These are phyloP conservation scores for Bryoglossum gracile DNA, from an alignment of 495 filamentous ascomycete species.

Conservation along the genomic window DNA sequence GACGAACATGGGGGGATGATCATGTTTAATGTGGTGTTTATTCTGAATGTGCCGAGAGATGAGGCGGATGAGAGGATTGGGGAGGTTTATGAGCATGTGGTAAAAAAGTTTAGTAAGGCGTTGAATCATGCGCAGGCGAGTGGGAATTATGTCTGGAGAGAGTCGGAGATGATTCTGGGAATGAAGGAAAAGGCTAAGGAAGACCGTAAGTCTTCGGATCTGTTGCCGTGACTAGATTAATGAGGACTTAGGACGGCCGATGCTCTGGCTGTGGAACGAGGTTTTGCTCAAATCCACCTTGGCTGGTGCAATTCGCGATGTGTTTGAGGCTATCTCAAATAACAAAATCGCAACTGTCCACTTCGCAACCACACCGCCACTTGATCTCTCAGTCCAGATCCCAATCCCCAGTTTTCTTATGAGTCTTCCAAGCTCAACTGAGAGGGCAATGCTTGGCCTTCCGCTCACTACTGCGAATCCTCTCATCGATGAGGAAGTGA, in stretches of 20 bases:
- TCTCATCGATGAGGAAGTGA: conserved; percentile 57
- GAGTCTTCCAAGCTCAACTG: conserved; percentile 60
- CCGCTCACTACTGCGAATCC: conserved; percentile 81
- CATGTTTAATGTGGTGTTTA: conserved; percentile 97
- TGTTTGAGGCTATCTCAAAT: conserved; percentile 73
- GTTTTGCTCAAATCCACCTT: conserved; percentile 71
- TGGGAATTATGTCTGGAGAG: conserved; percentile 79
- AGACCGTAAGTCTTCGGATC: conserved; percentile 46
- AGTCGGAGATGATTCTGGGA: conserved; percentile 68
- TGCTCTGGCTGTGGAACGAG: conserved; percentile 55
- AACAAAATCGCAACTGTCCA: conserved; percentile 67
- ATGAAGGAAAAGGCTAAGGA: conserved; percentile 75
- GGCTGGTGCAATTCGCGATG: conserved; percentile 71
- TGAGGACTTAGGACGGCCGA: conserved; percentile 37
- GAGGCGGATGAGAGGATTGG: conserved; percentile 67
- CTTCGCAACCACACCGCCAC: conserved; percentile 34
- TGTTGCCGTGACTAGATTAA: conserved; percentile 2
- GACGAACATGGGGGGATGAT: conserved; percentile 55
- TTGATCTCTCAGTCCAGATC: conserved; percentile 77
- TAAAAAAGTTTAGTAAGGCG: conserved; percentile 81
- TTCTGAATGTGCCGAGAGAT: conserved; percentile 68
- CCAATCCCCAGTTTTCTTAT: conserved; percentile 70
- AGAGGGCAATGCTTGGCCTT: conserved; percentile 60
- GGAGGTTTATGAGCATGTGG: conserved; percentile 79
- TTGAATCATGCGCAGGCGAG: conserved; percentile 86